Conservation (phyloP, 2,329 filamentous ascomycete genomes). For the Apiospora aurea region DNA sequence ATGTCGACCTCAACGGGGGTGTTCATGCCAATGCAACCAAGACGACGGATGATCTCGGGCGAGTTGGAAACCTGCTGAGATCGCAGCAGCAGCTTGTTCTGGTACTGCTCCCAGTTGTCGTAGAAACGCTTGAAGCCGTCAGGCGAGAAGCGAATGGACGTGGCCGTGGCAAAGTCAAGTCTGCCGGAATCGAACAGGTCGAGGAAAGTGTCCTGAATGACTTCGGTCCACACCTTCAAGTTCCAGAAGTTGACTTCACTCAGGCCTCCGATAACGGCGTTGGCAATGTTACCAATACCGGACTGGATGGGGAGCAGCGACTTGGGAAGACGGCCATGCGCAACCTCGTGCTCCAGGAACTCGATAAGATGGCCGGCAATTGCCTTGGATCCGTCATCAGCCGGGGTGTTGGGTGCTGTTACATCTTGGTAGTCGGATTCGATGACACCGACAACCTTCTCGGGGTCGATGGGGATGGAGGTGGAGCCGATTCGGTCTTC, state of each 20-base stretch:
- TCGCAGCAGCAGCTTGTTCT: conserved; percentile 82
- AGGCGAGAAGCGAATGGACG: conserved; percentile 88
- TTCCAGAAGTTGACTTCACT: conserved; percentile 83
- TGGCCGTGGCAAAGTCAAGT: conserved; percentile 89
- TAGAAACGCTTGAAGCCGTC: conserved; percentile 93
- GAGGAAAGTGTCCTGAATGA: conserved; percentile 90
- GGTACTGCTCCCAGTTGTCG: conserved; percentile 81
- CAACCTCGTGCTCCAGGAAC: conserved; percentile 83
- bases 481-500: conserved; percentile 87
- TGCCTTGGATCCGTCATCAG: conserved; percentile 73
- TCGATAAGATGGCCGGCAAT: conserved; percentile 86
- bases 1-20: conserved; percentile 94
- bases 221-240: conserved; percentile 92
- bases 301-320: conserved; percentile 84
- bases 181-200: conserved; percentile 90
- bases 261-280: conserved; percentile 86
- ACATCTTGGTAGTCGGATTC: conserved; percentile 85
- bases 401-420: conserved; percentile 75
- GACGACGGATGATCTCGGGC: conserved; percentile 86
- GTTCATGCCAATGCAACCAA: conserved; percentile 94
- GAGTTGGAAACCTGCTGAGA: conserved; percentile 90
- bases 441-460: conserved; percentile 84
- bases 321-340: conserved; percentile 75
- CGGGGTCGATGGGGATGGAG: conserved; percentile 83
- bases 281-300: conserved; percentile 92